These are phyloP conservation scores for Epichloe typhina DNA, from an alignment of 2,329 filamentous ascomycete species.

Conservation along the genomic window DNA sequence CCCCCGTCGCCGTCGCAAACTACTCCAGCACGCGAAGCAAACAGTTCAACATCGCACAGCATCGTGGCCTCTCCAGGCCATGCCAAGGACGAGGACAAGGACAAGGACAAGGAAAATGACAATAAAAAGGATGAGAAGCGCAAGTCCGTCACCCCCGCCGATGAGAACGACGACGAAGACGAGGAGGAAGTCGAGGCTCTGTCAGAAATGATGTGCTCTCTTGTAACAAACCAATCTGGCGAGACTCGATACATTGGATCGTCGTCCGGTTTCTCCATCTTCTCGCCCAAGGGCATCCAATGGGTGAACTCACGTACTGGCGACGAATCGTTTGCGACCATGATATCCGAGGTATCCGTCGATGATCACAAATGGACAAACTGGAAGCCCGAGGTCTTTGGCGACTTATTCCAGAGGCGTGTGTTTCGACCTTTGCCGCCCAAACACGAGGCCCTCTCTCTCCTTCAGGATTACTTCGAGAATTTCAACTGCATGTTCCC, in stretches of 20 bases:
- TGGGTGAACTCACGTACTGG: conserved; percentile 98
- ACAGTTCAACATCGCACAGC: conserved; percentile 37
- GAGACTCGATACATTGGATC: conserved; percentile 98
- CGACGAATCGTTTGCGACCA: conserved; percentile 86
- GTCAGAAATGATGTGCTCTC: conserved; percentile 97
- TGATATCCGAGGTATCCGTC: conserved; percentile 83
- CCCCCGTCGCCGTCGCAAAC: conserved; percentile 37
- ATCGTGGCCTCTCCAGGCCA: conserved; percentile 40
- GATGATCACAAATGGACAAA: conserved; percentile 94
- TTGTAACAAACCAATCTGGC: conserved; percentile 88
- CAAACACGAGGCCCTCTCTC: conserved; percentile 74
- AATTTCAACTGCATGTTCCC: conserved; percentile 99
- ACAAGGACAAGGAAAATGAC: conserved; percentile 14
- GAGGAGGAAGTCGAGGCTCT: conserved; percentile 69
- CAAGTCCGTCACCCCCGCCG: conserved; percentile 24
- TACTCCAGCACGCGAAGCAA: conserved; percentile 28
- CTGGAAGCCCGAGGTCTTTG: conserved; percentile 96
- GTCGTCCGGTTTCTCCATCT: conserved; percentile 96
- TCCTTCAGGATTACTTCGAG: conserved; percentile 89
- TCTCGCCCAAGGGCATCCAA: conserved; percentile 93
- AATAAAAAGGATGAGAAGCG: conserved; percentile 21
- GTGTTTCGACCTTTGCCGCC: conserved; percentile 74
- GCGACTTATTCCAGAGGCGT: conserved; percentile 75
- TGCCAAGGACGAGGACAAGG: conserved; percentile 20
- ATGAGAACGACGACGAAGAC: conserved; percentile 30